phyloP scores from a whole-genome alignment of 352 stramenopile genomes.

The Globisporangium middletonii region DNA sequence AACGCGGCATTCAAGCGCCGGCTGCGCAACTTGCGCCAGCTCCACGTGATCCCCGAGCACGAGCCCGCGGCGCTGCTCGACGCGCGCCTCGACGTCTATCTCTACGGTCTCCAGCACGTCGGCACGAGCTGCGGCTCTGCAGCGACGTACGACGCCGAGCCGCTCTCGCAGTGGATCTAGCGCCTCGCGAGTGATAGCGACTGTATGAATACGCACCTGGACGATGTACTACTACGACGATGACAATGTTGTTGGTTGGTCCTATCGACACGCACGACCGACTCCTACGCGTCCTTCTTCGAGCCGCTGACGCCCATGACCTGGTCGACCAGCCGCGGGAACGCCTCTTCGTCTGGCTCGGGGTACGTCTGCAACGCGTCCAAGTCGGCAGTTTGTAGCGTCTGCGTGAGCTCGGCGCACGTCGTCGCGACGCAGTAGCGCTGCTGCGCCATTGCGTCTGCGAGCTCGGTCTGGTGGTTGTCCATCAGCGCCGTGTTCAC shows the following conservation, averaged over 20 bases:
- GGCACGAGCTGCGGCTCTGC: not conserved
- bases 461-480: conserved; percentile 96
- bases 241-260: too few species aligned
- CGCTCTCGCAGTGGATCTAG: conserved; percentile 12
- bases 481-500: conserved; percentile 96
- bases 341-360: conserved; percentile 47
- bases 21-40: conserved; percentile 28
- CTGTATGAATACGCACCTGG: not conserved
- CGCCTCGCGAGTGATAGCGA: not conserved
- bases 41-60: conserved; percentile 33
- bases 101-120: not conserved
- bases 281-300: not conserved
- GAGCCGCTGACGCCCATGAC: conserved; percentile 18
- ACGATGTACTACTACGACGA: not conserved
- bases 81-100: conserved; percentile 1
- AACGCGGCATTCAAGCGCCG: conserved; percentile 51
- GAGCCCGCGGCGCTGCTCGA: conserved; percentile 1
- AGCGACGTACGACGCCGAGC: not conserved
- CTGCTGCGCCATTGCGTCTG: conserved; percentile 83
- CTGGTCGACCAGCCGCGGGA: conserved; percentile 58
- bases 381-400: conserved; percentile 36
- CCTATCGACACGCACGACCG: too few species aligned
- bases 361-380: conserved; percentile 46
- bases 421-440: conserved; percentile 56
- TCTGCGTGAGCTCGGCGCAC: conserved; percentile 24